These are phyloP conservation scores for Mycena alexandri DNA, from an alignment of 768 basidiomycete genomes.

Conservation along the genomic window DNA sequence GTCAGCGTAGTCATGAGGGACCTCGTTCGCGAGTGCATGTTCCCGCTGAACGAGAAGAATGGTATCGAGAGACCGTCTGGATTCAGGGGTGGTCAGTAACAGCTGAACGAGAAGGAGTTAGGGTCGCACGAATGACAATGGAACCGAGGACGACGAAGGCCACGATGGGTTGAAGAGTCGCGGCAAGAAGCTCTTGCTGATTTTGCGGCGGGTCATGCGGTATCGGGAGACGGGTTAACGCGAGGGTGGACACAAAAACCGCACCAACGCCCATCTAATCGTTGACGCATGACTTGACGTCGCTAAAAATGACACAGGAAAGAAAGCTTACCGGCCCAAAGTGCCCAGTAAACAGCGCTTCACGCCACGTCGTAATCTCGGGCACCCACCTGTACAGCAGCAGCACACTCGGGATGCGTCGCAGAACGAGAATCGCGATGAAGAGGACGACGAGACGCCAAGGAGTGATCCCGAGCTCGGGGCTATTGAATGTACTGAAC, in stretches of 20 bases:
- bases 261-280: constrained; percentile 91
- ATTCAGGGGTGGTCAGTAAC: background rate
- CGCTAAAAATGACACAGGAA: background rate
- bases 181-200: constrained; percentile 81
- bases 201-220: constrained; percentile 71
- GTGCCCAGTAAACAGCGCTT: constrained; percentile 93
- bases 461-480: constrained; percentile 71
- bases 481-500: constrained; percentile 67
- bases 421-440: constrained; percentile 75
- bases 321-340: constrained; percentile 73
- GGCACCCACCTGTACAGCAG: constrained; percentile 87
- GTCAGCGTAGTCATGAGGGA: constrained; percentile 61
- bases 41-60: constrained; percentile 69
- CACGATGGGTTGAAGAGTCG: constrained; percentile 84
- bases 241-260: constrained; percentile 87
- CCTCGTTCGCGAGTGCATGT: constrained; percentile 58
- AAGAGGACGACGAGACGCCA: constrained; percentile 81
- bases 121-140: constrained; percentile 79
- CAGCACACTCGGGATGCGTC: constrained; percentile 86
- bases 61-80: constrained; percentile 80
- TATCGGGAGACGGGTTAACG: constrained; percentile 69
- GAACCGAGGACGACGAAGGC: constrained; percentile 90
- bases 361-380: constrained; percentile 85
- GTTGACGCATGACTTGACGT: background rate
- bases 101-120: constrained; percentile 1